These are phyloP conservation scores for Papilionanthe hybrid DNA, from an alignment of 116 monocot species.

Conservation along the genomic window DNA sequence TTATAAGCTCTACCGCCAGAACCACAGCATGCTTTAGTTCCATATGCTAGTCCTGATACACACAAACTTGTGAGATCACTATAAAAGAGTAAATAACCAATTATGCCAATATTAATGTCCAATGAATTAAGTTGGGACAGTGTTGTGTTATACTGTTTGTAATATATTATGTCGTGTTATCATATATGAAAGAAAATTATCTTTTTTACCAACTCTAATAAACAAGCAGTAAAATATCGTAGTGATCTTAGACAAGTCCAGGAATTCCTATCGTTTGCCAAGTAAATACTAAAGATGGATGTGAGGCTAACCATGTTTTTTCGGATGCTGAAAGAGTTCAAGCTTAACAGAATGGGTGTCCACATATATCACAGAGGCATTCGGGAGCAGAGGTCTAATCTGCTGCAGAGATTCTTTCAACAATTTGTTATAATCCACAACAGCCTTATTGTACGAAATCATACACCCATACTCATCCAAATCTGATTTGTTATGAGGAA, in stretches of 20 bases:
- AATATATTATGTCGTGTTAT: too few relatives aligned
- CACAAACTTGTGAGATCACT: too few relatives aligned
- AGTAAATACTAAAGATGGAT: too few relatives aligned
- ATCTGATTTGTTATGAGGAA: conserved; percentile 36
- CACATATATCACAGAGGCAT: conserved; percentile 50
- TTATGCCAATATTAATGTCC: too few relatives aligned
- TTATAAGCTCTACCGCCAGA: conserved; percentile 56
- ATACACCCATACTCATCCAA: conserved; percentile 63
- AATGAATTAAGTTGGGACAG: too few relatives aligned
- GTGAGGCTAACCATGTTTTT: conserved; percentile 29
- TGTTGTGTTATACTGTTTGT: too few relatives aligned
- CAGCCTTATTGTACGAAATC: conserved; percentile 60
- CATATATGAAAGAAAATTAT: too few relatives aligned
- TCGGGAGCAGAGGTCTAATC: conserved; percentile 12
- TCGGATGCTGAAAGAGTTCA: conserved; percentile 48
- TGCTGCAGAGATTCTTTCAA: conserved; percentile 28
- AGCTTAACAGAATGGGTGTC: conserved; percentile 60
- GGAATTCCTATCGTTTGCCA: too few relatives aligned
- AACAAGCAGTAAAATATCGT: too few relatives aligned
- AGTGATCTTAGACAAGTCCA: too few relatives aligned
- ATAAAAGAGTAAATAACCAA: too few relatives aligned
- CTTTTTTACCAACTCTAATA: too few relatives aligned
- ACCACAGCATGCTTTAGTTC: conserved; percentile 72
- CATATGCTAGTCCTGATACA: conserved; percentile 41
- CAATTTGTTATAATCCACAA: conserved; percentile 52